Conservation (phyloP, 139 green algal species). For the Asterochloris sp. region DNA sequence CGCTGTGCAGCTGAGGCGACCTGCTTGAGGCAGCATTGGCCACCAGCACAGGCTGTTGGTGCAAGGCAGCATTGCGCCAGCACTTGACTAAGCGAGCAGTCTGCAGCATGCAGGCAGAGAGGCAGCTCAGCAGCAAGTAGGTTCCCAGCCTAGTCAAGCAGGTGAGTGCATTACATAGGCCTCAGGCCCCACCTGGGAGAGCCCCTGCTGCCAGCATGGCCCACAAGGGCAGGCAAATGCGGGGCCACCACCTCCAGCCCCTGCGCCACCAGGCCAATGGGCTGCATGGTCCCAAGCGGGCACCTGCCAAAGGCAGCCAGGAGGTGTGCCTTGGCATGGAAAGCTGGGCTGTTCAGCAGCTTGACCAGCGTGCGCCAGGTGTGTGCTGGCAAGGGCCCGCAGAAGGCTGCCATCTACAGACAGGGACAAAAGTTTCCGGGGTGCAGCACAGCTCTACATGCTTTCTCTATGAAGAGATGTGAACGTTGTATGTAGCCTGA, state of each 20-base stretch:
- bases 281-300: not conserved
- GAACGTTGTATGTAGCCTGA: not conserved
- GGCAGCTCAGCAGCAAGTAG: not conserved
- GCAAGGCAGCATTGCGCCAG: not conserved
- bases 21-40: not conserved
- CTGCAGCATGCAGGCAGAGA: not conserved
- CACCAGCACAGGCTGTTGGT: not conserved
- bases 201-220: not conserved
- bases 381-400: not conserved
- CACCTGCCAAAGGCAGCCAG: not conserved
- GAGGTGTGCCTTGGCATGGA: not conserved
- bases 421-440: not conserved
- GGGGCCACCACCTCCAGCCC: not conserved
- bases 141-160: not conserved
- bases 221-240: not conserved
- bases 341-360: constrained; percentile 11
- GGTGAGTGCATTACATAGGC: not conserved
- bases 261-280: not conserved
- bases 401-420: not conserved
- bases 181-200: not conserved
- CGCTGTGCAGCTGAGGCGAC: not conserved
- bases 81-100: not conserved
- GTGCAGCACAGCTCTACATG: not conserved
- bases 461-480: not conserved
- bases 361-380: constrained; percentile 3